A percentile compares a stretch with the other conserved stretches of the same genome.
Conservation (phyloP, 2,329 filamentous ascomycete genomes). For the Tolypocladium paradoxum region DNA sequence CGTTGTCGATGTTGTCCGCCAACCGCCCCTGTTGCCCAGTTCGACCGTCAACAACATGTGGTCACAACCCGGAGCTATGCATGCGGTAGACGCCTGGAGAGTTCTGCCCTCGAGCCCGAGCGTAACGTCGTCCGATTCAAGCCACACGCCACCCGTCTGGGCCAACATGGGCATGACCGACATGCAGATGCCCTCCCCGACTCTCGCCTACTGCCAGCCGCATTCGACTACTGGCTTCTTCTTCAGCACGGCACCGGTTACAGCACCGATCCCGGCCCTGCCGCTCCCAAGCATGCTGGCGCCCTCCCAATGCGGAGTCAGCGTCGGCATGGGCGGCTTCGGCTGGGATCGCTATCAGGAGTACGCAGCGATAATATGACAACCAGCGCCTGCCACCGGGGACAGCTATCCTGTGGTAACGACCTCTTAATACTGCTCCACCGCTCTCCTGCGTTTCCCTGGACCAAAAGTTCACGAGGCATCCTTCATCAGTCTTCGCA, state of each 20-base stretch:
- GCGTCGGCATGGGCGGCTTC: slow-evolving; percentile 59
- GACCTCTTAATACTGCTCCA: slow-evolving; percentile 29
- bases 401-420: slow-evolving; percentile 37
- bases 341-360: slow-evolving; percentile 82
- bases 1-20: slow-evolving; percentile 80
- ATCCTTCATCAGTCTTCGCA: slow-evolving; percentile 16
- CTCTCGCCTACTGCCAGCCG: slow-evolving; percentile 64
- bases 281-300: slow-evolving; percentile 80
- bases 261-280: slow-evolving; percentile 63
- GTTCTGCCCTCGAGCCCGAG: slow-evolving; percentile 82
- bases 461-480: not conserved
- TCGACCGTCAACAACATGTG: slow-evolving; percentile 71
- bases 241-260: slow-evolving; percentile 69
- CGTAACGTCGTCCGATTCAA: slow-evolving; percentile 59
- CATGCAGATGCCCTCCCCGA: slow-evolving; percentile 65
- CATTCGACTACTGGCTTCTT: slow-evolving; percentile 63
- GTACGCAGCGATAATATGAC: slow-evolving; percentile 81
- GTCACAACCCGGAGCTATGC: slow-evolving; percentile 59
- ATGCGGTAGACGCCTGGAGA: slow-evolving; percentile 78
- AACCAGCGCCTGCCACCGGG: slow-evolving; percentile 40
- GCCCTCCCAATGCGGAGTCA: slow-evolving; percentile 67
- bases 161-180: slow-evolving; percentile 66
- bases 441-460: slow-evolving; percentile 5
- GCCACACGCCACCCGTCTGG: slow-evolving; percentile 60
- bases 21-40: slow-evolving; percentile 75